These are phyloP conservation scores for Clathrus columnatus DNA, from an alignment of 768 basidiomycete species.

Conservation along the genomic window DNA sequence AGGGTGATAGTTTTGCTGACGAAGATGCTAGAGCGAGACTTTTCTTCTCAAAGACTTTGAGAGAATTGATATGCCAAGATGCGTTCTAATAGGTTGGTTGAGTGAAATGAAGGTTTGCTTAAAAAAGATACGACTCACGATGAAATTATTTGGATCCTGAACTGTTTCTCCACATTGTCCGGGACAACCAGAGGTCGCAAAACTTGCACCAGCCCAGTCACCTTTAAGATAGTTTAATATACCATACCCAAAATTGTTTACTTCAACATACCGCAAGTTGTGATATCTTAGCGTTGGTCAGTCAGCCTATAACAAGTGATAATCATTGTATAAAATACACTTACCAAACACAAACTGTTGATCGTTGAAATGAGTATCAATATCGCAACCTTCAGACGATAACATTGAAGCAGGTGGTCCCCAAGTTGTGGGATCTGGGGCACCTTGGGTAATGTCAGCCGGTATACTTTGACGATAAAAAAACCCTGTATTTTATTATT, in stretches of 20 bases:
- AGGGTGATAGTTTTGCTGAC: not conserved
- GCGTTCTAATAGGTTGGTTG: no score
- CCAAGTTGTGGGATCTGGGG: conserved; percentile 62
- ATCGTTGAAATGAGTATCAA: conserved; percentile 49
- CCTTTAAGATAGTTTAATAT: no score
- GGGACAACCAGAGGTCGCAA: conserved; percentile 52
- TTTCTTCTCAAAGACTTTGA: conserved; percentile 66
- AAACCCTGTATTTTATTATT: conserved; percentile 42
- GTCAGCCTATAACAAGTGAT: not conserved
- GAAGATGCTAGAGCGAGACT: conserved; percentile 28
- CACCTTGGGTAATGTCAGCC: conserved; percentile 49
- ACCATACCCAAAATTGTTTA: conserved; percentile 7
- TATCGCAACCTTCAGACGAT: conserved; percentile 45
- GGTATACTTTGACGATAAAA: conserved; percentile 77
- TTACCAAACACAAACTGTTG: conserved; percentile 71
- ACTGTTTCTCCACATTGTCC: conserved; percentile 59
- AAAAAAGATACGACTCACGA: conserved; percentile 33
- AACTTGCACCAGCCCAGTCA: conserved; percentile 69
- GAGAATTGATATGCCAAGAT: conserved; percentile 69
- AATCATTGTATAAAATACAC: conserved; percentile 19
- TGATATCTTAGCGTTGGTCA: conserved; percentile 64
- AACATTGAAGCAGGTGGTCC: conserved; percentile 58
- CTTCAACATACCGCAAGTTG: conserved; percentile 59
- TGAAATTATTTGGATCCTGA: conserved; percentile 64
- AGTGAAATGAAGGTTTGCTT: no score